A percentile compares a stretch with the other conserved stretches of the same genome.
These are phyloP conservation scores for Irpex lacteus DNA, from an alignment of 1,284 basidiomycete genomes.

Conservation along the genomic window DNA sequence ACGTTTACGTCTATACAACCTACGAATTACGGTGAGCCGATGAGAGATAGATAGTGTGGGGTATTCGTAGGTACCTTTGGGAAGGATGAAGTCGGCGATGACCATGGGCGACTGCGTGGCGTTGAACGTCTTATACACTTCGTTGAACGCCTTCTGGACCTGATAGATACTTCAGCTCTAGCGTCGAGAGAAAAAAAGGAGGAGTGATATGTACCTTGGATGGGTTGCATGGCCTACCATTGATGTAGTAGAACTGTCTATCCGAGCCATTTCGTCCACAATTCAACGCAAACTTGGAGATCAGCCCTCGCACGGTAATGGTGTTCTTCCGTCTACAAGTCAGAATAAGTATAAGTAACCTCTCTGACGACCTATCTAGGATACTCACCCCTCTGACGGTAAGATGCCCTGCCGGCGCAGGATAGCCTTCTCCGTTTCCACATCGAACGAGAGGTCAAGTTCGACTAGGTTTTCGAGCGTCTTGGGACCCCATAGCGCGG, in stretches of 20 bases:
- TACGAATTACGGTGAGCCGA: too few relatives aligned
- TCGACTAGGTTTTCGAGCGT: constrained; percentile 74
- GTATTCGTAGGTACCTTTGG: too few relatives aligned
- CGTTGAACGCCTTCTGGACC: constrained; percentile 87
- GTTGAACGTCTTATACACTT: constrained; percentile 86
- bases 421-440: constrained; percentile 58
- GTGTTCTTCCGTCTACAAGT: constrained; percentile 29
- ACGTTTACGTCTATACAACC: constrained; percentile 94
- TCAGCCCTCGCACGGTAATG: constrained; percentile 69
- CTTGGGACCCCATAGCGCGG: constrained; percentile 85
- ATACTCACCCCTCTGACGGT: constrained; percentile 21
- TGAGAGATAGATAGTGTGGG: too few relatives aligned
- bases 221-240: constrained; percentile 86
- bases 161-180: too few relatives aligned
- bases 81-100: constrained; percentile 81
- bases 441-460: constrained; percentile 68
- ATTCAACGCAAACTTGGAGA: constrained; percentile 74
- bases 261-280: constrained; percentile 79
- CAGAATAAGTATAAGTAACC: not conserved
- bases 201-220: constrained; percentile 50
- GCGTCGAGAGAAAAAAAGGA: too few relatives aligned
- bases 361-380: too few relatives aligned
- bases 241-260: constrained; percentile 93
- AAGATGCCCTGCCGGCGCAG: constrained; percentile 28
- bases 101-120: constrained; percentile 80